Percentiles rank a stretch among this genome's conserved stretches.
phyloP scores from a whole-genome alignment of 371 early-diverging fungal genomes.

The Apophysomyces ossiformis region DNA sequence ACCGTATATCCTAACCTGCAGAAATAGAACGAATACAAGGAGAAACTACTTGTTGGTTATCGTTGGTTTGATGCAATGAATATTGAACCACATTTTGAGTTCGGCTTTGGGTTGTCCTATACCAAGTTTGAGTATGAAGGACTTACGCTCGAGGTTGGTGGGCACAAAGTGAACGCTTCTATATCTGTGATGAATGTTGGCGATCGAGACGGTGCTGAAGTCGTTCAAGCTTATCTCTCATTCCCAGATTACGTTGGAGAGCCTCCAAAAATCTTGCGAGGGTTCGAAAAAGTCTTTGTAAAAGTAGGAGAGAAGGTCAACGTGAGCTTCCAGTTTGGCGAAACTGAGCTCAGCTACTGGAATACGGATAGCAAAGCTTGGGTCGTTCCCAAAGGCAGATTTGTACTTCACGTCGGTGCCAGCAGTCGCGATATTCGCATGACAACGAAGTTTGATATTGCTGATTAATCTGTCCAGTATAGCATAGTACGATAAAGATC shows the following conservation, averaged over 20 bases:
- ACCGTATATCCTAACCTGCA: neutral
- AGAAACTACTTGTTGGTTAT: constrained; percentile 57
- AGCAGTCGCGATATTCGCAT: constrained; percentile 47
- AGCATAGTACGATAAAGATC: too few species aligned
- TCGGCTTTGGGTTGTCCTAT: constrained; percentile 64
- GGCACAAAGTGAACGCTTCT: constrained; percentile 21
- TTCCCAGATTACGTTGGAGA: constrained; percentile 41
- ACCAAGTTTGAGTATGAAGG: constrained; percentile 51
- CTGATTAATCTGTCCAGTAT: too few species aligned
- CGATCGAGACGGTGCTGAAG: constrained; percentile 49
- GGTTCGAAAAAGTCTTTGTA: constrained; percentile 47
- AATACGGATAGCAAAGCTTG: constrained; percentile 29
- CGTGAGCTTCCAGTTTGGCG: constrained; percentile 29
- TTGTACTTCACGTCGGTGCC: constrained; percentile 44
- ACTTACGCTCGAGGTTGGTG: constrained; percentile 18
- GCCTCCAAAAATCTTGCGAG: constrained; percentile 49
- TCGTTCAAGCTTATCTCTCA: constrained; percentile 51
- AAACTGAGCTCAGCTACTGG: constrained; percentile 45
- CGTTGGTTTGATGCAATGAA: constrained; percentile 44
- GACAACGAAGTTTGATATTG: neutral
- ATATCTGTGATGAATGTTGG: constrained; percentile 51
- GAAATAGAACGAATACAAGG: constrained; percentile 44
- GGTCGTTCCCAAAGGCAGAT: constrained; percentile 40
- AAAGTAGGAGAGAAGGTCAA: constrained; percentile 17
- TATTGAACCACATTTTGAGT: constrained; percentile 54